phyloP scores from a whole-genome alignment of 1,284 basidiomycete species.

The Sanghuangporus baumii region DNA sequence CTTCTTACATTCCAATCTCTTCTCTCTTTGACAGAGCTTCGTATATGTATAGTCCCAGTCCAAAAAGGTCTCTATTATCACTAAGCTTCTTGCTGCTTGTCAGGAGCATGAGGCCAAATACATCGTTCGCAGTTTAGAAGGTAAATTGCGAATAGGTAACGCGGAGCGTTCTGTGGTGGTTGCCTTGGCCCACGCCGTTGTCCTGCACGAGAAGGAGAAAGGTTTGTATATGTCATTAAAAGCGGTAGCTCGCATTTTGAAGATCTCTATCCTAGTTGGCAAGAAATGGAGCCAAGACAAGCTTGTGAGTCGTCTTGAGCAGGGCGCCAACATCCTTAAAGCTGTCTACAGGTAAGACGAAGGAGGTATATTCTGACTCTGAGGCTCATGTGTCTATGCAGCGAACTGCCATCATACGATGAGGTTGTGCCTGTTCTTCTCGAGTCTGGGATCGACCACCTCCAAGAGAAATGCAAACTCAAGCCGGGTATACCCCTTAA shows the following conservation, averaged over 20 bases:
- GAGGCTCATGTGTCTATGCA: slow-evolving; percentile 28
- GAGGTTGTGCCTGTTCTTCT: slow-evolving; percentile 90
- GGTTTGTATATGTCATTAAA: slow-evolving; percentile 35
- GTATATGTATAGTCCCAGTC: slow-evolving; percentile 67
- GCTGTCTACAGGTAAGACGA: slow-evolving; percentile 78
- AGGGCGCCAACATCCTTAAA: slow-evolving; percentile 78
- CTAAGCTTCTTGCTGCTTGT: slow-evolving; percentile 90
- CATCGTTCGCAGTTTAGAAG: slow-evolving; percentile 92
- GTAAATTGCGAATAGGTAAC: slow-evolving; percentile 95
- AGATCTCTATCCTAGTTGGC: slow-evolving; percentile 37
- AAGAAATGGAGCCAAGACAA: slow-evolving; percentile 76
- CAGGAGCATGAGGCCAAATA: slow-evolving; percentile 91
- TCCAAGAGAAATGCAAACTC: slow-evolving; percentile 80
- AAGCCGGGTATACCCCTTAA: slow-evolving; percentile 96
- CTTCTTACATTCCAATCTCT: not conserved
- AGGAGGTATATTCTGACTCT: not conserved
- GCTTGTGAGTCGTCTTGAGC: slow-evolving; percentile 71
- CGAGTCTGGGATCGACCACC: slow-evolving; percentile 66
- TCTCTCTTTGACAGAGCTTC: not conserved
- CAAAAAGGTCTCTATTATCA: slow-evolving; percentile 95
- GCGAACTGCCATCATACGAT: slow-evolving; percentile 94
- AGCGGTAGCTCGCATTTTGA: slow-evolving; percentile 7
- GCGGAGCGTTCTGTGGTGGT: slow-evolving; percentile 92
- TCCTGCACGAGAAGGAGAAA: slow-evolving; percentile 69
- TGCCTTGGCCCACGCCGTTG: slow-evolving; percentile 81